Evolutionary conservation across 176 grass and related monocot species (phyloP), one percentile per base, ranked within the genome.

Genomic region (Oryza officinalis): DNA sequence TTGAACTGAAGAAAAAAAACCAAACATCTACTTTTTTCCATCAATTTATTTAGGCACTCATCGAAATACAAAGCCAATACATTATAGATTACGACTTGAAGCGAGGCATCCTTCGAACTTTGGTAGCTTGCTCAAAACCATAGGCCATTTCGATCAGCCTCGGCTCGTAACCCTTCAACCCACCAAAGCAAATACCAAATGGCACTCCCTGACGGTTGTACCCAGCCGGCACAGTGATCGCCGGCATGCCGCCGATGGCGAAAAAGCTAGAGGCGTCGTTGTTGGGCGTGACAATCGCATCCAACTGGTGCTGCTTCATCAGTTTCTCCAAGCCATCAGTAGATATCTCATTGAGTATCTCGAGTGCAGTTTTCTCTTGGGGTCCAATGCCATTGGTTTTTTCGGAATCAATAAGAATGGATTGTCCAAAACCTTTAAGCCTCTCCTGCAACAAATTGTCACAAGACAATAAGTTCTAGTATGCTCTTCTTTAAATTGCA

Each of bases 81-180:
- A 12, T 47, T 14, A 47, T 47, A 47, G 1, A 10, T 14, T 81
- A 81, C 7, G 14, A 13, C 33, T 43, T 78, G 0, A 90, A 88
- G 11, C 44, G 10, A 5, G 93, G 93, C 31, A 76, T 12, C 61
- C 50, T 86, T 71, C 90, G 67, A 20, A 88, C 82, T 71, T 43
- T 44, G 28, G 90, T 92, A 17, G 72, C 86, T 43, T 90, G 88
- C 68, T 92, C 93, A 35, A 90, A 92, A 3, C 67, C 85, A 87
- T 89, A 92, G 8, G 83, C 86, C 10, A 92, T 92, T 80, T 95
- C 86, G 22, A 92, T 92, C 23, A 95, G 52, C 32, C 75, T 86
- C 0, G 88, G 88, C 71, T 95, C 85, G 12, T 85, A 90, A 0
- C 93, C 90, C 27, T 87, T 86, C 6, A 95, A 37, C 0, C 93